These are phyloP conservation scores for Hypoxylon sp. DNA, from an alignment of 2,329 filamentous ascomycete species.

Conservation along the genomic window DNA sequence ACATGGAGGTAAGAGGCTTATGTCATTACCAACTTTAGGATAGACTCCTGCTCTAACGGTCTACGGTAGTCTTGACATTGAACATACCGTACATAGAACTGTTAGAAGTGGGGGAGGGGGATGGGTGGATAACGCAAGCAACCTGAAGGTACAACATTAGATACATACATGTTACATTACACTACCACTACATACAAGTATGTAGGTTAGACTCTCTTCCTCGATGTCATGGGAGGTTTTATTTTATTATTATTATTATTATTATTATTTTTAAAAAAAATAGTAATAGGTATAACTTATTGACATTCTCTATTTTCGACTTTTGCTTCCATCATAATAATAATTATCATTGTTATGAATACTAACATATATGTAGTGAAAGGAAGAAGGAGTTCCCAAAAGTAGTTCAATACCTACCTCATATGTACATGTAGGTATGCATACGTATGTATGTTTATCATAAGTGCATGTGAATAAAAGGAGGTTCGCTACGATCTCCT, in stretches of 20 bases:
- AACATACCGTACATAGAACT: neutral
- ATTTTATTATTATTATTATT: too few relatives aligned
- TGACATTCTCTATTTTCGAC: too few relatives aligned
- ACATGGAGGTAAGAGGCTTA: neutral
- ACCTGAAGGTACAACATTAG: constrained; percentile 4
- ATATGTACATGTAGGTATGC: too few relatives aligned
- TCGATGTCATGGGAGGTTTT: too few relatives aligned
- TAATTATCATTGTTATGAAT: neutral
- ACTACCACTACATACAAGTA: too few relatives aligned
- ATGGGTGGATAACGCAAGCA: constrained; percentile 13
- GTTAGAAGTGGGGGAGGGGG: constrained; percentile 25
- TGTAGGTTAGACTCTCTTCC: too few relatives aligned
- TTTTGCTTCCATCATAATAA: too few relatives aligned
- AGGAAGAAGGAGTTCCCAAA: neutral
- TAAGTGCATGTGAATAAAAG: constrained; percentile 5
- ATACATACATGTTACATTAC: constrained; percentile 10
- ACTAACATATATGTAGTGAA: neutral
- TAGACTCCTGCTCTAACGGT: constrained; percentile 8
- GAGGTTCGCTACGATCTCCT: constrained; percentile 18
- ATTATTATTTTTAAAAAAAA: too few relatives aligned
- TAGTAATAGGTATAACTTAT: too few relatives aligned
- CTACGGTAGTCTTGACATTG: neutral
- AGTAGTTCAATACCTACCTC: too few relatives aligned
- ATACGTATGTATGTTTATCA: neutral
- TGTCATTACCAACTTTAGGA: constrained; percentile 4